Conservation (phyloP, 2,329 filamentous ascomycete genomes). For the Tolypocladium amazonense region DNA sequence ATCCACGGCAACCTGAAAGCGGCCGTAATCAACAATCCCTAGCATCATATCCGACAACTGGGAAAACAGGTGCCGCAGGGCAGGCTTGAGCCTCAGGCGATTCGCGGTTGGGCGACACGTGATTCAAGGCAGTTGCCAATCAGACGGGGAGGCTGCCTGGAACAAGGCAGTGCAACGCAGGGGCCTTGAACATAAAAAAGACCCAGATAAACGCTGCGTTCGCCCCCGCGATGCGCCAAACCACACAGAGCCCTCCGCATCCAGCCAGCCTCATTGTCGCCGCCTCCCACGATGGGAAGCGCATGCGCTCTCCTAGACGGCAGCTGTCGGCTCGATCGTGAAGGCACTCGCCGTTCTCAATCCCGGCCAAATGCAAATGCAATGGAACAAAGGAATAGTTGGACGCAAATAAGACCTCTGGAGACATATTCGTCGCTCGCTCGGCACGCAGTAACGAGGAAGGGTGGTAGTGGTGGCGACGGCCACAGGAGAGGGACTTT, state of each 20-base stretch:
- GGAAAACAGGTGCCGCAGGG: background rate
- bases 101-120: background rate
- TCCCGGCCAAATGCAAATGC: background rate
- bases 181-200: background rate
- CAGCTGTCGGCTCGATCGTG: background rate
- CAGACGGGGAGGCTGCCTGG: background rate
- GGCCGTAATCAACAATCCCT: background rate
- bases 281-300: background rate
- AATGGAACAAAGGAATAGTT: background rate
- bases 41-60: background rate
- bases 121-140: background rate
- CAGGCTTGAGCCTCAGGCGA: background rate
- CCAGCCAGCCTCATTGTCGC: background rate
- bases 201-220: background rate
- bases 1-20: background rate
- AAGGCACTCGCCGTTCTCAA: background rate
- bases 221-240: background rate
- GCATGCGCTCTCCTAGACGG: background rate
- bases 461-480: background rate
- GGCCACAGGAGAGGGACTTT: slow-evolving; percentile 9
- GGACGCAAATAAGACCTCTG: background rate
- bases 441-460: background rate
- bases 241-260: background rate
- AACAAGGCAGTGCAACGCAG: background rate
- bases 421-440: background rate